phyloP scores from a whole-genome alignment of 1,139 yeast species.

The Saccharomycopsis hybrid region DNA sequence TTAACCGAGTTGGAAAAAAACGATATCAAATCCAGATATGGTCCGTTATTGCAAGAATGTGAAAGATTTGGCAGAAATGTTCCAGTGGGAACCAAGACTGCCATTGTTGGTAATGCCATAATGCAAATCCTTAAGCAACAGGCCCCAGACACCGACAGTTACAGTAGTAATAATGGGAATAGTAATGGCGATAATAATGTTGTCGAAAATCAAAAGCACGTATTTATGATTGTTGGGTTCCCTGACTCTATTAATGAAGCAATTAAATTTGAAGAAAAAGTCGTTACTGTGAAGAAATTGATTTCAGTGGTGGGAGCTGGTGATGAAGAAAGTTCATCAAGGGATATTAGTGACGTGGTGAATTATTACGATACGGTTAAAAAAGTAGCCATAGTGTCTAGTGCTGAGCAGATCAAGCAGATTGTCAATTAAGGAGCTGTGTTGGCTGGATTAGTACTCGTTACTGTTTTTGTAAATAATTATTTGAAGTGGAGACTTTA shows the following conservation, averaged over 20 bases:
- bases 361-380: slow-evolving; percentile 18
- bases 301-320: background rate
- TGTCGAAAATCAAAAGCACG: background rate
- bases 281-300: slow-evolving; percentile 13
- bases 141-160: too few relatives aligned
- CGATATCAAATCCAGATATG: slow-evolving; percentile 11
- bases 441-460: too few relatives aligned
- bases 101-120: slow-evolving; percentile 3
- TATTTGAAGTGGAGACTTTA: too few relatives aligned
- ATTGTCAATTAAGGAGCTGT: too few relatives aligned
- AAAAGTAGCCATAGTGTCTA: slow-evolving; percentile 8
- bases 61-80: slow-evolving; percentile 1
- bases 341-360: slow-evolving; percentile 3
- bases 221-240: slow-evolving; percentile 4
- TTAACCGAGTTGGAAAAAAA: slow-evolving; percentile 6
- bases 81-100: slow-evolving; percentile 15
- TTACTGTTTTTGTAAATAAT: too few relatives aligned
- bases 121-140: slow-evolving; percentile 1
- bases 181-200: slow-evolving; percentile 1
- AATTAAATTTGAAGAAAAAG: slow-evolving; percentile 20
- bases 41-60: slow-evolving; percentile 16
- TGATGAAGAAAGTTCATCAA: too few relatives aligned
- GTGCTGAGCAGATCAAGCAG: too few relatives aligned
- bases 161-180: background rate
- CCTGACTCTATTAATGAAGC: slow-evolving; percentile 17